Evolutionary conservation across 176 grass and related monocot species (phyloP).

Genomic region (Oryza meridionalis): DNA sequence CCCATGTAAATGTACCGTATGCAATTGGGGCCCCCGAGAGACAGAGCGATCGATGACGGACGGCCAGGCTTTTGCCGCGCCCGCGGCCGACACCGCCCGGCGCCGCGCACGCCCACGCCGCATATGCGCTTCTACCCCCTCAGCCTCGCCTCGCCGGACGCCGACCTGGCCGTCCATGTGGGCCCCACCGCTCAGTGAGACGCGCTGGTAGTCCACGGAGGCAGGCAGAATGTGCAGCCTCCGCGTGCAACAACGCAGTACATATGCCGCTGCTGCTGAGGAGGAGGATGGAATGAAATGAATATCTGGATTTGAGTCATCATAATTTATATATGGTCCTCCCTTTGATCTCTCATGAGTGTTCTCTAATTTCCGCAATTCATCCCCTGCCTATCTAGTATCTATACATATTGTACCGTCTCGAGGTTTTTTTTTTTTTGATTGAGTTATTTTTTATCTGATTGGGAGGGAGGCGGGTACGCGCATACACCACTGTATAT

Average conservation of each 20-base stretch:
- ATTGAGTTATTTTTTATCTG: no score
- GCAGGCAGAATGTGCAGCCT: not conserved
- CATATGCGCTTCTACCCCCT: no score
- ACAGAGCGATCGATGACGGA: conserved; percentile 22
- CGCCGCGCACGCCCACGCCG: conserved; percentile 10
- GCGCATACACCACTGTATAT: not conserved
- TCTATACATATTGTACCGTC: no score
- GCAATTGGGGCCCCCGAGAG: no score
- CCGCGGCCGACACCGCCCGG: not conserved
- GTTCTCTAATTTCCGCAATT: not conserved
- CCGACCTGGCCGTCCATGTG: conserved; percentile 22
- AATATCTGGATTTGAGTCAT: conserved; percentile 53
- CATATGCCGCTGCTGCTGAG: not conserved
- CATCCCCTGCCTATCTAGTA: no score
- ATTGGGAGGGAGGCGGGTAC: not conserved
- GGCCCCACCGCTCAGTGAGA: no score
- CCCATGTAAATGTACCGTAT: no score
- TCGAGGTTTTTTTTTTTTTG: no score
- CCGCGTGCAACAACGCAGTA: not conserved
- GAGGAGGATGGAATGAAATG: conserved; percentile 16
- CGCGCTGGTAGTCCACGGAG: not conserved
- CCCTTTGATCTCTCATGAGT: conserved; percentile 22
- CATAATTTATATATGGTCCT: not conserved
- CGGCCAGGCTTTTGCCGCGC: conserved; percentile 53
- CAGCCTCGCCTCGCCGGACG: not conserved